These are phyloP conservation scores for Parastagonospora nodorum DNA, from an alignment of 2,329 filamentous ascomycete genomes.

Conservation along the genomic window DNA sequence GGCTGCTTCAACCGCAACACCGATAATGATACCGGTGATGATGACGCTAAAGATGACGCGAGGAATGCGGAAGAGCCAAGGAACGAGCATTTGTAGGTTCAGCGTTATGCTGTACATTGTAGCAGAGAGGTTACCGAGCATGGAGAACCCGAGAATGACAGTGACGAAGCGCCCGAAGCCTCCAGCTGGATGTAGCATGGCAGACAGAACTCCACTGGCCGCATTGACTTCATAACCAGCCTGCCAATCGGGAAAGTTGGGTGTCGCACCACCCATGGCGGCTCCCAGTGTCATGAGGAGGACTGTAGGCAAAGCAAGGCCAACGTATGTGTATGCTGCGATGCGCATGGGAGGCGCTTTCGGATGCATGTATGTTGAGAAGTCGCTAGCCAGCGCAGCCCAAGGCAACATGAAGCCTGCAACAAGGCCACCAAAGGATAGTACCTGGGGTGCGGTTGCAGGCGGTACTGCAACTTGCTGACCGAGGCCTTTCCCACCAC, in stretches of 20 bases:
- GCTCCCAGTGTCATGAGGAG: constrained; percentile 67
- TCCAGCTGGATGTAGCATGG: constrained; percentile 62
- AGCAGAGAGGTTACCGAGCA: constrained; percentile 64
- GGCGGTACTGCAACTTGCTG: constrained; percentile 55
- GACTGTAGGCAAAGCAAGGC: constrained; percentile 60
- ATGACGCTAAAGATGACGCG: constrained; percentile 63
- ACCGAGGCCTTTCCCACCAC: constrained; percentile 56
- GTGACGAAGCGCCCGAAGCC: constrained; percentile 68
- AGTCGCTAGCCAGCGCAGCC: constrained; percentile 63
- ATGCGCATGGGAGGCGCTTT: constrained; percentile 57
- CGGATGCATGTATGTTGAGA: constrained; percentile 65
- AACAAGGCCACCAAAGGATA: constrained; percentile 65
- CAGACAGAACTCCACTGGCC: constrained; percentile 64
- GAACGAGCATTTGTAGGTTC: constrained; percentile 67
- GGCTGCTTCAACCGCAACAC: constrained; percentile 61
- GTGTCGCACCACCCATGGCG: constrained; percentile 65
- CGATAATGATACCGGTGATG: constrained; percentile 64
- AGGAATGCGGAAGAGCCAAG: constrained; percentile 60
- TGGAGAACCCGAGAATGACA: constrained; percentile 58
- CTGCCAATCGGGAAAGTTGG: constrained; percentile 60
- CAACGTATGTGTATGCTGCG: constrained; percentile 62
- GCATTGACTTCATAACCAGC: constrained; percentile 59
- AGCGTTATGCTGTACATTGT: constrained; percentile 67
- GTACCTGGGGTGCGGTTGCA: constrained; percentile 52
- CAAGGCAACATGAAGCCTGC: constrained; percentile 69